These are phyloP conservation scores for Fusarium decemcellulare DNA, from an alignment of 2,329 filamentous ascomycete species.

Conservation along the genomic window DNA sequence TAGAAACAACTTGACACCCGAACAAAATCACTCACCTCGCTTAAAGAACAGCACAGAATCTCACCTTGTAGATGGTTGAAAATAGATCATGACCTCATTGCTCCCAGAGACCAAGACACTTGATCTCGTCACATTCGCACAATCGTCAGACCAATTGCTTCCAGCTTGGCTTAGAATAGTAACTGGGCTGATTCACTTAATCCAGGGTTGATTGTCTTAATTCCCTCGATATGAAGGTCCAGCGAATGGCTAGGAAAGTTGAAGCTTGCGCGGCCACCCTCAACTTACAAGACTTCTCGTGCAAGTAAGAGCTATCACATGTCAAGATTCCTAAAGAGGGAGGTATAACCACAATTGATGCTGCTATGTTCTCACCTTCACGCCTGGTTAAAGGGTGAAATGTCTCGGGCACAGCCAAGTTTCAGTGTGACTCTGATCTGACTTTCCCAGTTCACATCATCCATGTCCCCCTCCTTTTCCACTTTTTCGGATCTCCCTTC, in stretches of 20 bases:
- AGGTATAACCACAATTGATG: neutral
- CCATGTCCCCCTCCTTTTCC: neutral
- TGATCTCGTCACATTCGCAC: neutral
- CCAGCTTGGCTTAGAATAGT: neutral
- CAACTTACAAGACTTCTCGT: too few relatives aligned
- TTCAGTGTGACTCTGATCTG: slow-evolving; percentile 13
- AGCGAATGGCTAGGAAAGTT: too few relatives aligned
- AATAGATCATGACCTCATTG: slow-evolving; percentile 7
- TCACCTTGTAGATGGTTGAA: neutral
- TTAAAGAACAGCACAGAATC: neutral
- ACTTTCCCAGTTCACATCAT: slow-evolving; percentile 11
- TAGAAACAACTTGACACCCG: neutral
- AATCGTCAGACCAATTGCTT: neutral
- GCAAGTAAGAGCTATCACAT: slow-evolving; percentile 6
- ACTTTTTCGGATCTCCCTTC: neutral
- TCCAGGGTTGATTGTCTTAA: neutral
- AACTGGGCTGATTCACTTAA: neutral
- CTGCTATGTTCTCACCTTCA: neutral
- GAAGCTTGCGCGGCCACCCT: too few relatives aligned
- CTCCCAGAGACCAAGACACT: neutral
- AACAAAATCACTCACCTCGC: neutral
- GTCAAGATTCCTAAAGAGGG: neutral
- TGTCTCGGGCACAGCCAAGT: slow-evolving; percentile 8
- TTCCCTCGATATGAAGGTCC: neutral
- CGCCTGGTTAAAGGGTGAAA: slow-evolving; percentile 1